Evolutionary conservation across 139 green algal species (phyloP).

Genomic region (Chlorella sp.): DNA sequence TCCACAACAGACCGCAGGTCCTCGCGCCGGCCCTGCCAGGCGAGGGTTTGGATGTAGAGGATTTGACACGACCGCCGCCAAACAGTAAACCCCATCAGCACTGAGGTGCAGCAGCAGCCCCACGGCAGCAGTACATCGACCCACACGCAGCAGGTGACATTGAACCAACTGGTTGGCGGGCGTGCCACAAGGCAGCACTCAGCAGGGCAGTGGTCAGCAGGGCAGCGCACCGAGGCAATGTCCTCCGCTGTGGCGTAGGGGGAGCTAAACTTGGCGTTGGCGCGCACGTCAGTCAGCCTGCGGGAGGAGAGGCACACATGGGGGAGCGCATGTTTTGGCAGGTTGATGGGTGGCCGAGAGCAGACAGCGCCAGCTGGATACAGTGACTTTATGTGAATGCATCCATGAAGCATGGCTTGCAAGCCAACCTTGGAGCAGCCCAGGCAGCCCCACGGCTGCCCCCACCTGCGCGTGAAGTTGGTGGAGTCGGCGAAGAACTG

Average conservation of each 20-base stretch:
- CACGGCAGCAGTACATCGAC: too few species aligned
- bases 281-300: conserved; percentile 76
- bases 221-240: conserved; percentile 39
- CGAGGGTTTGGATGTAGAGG: background rate
- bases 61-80: background rate
- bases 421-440: too few species aligned
- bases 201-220: too few species aligned
- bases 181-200: background rate
- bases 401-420: too few species aligned
- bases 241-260: conserved; percentile 58
- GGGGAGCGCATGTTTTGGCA: too few species aligned
- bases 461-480: conserved; percentile 86
- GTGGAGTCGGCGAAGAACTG: conserved; percentile 82
- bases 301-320: too few species aligned
- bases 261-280: conserved; percentile 90
- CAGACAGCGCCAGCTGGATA: too few species aligned
- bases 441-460: background rate
- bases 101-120: background rate
- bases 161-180: too few species aligned
- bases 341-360: too few species aligned
- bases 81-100: background rate
- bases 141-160: too few species aligned
- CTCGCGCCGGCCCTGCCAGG: conserved; percentile 56
- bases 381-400: too few species aligned
- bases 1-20: conserved; percentile 75